A percentile compares a stretch with the other conserved stretches of the same genome.
These are phyloP conservation scores for Cladorrhinum samala DNA, from an alignment of 495 filamentous ascomycete genomes.

Conservation along the genomic window DNA sequence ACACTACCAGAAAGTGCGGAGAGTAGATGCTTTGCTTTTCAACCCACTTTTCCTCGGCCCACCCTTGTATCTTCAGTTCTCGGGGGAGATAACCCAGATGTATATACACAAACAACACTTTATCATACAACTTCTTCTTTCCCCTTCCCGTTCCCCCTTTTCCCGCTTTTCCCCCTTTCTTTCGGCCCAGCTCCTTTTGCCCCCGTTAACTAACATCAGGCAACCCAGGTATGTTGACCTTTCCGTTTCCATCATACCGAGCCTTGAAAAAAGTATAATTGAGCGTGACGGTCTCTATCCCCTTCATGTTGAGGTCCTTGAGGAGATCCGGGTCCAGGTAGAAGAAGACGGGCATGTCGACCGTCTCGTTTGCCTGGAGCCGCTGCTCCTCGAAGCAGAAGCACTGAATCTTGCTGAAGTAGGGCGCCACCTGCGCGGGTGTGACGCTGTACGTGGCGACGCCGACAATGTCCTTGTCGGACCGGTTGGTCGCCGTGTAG, in stretches of 20 bases:
- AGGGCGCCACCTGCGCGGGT: constrained; percentile 90
- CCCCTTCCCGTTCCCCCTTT: not conserved
- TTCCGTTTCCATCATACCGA: constrained; percentile 1
- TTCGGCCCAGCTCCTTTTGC: no score
- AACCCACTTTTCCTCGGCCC: no score
- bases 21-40: no score
- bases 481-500: constrained; percentile 92
- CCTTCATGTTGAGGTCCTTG: constrained; percentile 85
- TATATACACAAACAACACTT: no score
- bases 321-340: constrained; percentile 96
- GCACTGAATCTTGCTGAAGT: constrained; percentile 99
- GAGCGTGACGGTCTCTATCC: constrained; percentile 89
- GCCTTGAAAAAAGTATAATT: constrained; percentile 92
- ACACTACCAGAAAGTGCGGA: no score
- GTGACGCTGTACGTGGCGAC: constrained; percentile 97
- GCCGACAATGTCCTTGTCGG: constrained; percentile 87
- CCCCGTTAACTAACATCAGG: not conserved
- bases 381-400: constrained; percentile 98
- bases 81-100: no score
- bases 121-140: no score
- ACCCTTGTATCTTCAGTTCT: no score
- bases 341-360: constrained; percentile 99
- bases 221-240: not conserved
- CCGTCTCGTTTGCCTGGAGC: constrained; percentile 88
- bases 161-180: not conserved